A percentile compares a stretch with the other conserved stretches of the same genome.
Conservation (phyloP, 1,284 basidiomycete genomes). For the Puccinia novopanici region DNA sequence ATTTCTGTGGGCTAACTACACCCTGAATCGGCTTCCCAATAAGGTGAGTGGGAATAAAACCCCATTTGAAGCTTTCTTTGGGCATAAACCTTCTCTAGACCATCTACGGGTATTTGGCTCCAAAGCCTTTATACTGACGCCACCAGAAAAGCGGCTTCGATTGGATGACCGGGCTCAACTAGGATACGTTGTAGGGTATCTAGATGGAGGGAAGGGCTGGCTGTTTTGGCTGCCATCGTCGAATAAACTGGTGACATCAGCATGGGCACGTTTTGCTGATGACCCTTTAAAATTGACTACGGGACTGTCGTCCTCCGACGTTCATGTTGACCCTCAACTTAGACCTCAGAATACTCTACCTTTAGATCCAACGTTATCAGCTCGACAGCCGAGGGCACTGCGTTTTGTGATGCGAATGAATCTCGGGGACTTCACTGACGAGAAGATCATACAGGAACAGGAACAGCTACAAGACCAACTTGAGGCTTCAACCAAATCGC, state of each 20-base stretch:
- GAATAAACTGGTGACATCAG: background rate
- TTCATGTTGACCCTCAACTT: background rate
- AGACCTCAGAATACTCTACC: background rate
- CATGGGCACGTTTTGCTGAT: constrained; percentile 10
- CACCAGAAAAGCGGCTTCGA: background rate
- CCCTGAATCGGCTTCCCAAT: background rate
- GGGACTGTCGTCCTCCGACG: background rate
- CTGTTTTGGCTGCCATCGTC: constrained; percentile 4
- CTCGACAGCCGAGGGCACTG: background rate
- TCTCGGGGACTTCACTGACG: background rate
- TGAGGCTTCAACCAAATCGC: background rate
- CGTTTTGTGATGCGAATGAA: background rate
- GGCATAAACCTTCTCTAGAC: background rate
- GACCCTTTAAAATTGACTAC: background rate
- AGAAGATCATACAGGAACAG: background rate
- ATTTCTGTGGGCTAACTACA: background rate
- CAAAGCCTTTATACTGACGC: background rate
- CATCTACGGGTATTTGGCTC: background rate
- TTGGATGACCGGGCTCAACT: constrained; percentile 17
- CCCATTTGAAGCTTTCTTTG: background rate
- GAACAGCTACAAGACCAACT: background rate
- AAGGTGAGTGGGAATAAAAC: background rate
- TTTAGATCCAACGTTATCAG: background rate
- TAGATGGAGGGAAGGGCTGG: constrained; percentile 14
- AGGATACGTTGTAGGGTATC: constrained; percentile 20